A percentile compares a stretch with the other conserved stretches of the same genome.
These are phyloP conservation scores for Trichosporon inkin DNA, from an alignment of 1,284 basidiomycete genomes.

Conservation along the genomic window DNA sequence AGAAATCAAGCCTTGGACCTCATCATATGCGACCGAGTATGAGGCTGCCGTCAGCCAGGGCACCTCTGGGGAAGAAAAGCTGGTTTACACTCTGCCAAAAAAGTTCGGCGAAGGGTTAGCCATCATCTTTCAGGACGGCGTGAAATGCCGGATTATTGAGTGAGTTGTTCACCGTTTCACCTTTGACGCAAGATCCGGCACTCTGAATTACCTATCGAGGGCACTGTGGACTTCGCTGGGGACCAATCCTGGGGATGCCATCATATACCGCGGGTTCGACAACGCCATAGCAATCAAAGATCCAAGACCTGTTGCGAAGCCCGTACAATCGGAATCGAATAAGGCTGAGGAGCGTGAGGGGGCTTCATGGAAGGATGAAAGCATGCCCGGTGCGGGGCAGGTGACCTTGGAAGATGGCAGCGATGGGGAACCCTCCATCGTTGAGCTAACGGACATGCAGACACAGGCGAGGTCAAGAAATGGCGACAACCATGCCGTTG, in stretches of 20 bases:
- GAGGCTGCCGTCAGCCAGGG: constrained; percentile 53
- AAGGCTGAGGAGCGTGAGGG: neutral
- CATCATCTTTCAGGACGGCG: constrained; percentile 55
- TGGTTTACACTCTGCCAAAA: constrained; percentile 51
- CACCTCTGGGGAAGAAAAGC: constrained; percentile 55
- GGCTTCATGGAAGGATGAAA: neutral
- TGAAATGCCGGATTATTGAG: constrained; percentile 51
- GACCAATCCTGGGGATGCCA: constrained; percentile 46
- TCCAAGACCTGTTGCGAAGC: neutral
- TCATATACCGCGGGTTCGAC: constrained; percentile 53
- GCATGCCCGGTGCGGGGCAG: neutral
- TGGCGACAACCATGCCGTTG: neutral
- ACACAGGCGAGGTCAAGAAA: neutral
- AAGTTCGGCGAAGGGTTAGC: constrained; percentile 46
- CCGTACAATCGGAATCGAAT: neutral
- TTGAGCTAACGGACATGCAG: neutral
- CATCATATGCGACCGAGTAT: constrained; percentile 53
- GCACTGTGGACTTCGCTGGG: constrained; percentile 48
- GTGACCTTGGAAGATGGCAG: neutral
- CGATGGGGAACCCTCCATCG: neutral
- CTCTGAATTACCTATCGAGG: constrained; percentile 45
- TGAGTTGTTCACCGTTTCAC: constrained; percentile 25
- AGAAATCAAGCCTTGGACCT: constrained; percentile 49
- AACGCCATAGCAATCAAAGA: constrained; percentile 41
- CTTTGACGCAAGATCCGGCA: constrained; percentile 31